Conservation (phyloP, 768 basidiomycete genomes). For the Floccularia luteovirens region DNA sequence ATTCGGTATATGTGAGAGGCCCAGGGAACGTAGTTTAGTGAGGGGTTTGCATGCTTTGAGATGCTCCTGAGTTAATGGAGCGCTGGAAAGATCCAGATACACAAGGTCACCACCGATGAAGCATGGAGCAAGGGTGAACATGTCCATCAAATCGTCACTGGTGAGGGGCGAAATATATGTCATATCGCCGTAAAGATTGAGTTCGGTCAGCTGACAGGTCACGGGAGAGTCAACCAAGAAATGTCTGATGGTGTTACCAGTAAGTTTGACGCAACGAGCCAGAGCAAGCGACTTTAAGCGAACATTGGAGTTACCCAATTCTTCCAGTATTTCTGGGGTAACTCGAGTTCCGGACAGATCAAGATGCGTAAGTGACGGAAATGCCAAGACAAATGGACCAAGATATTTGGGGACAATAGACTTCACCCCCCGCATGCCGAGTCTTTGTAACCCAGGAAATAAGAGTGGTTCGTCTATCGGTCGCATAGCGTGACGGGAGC, state of each 20-base stretch:
- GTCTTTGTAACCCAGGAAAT: slow-evolving; percentile 67
- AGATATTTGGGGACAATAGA: slow-evolving; percentile 66
- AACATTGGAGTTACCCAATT: slow-evolving; percentile 60
- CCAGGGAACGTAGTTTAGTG: slow-evolving; percentile 76
- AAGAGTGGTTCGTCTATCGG: slow-evolving; percentile 42
- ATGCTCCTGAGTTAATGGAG: slow-evolving; percentile 53
- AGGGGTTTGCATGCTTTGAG: slow-evolving; percentile 53
- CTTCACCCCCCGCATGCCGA: slow-evolving; percentile 78
- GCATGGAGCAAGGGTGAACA: slow-evolving; percentile 72
- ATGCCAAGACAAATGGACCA: slow-evolving; percentile 68
- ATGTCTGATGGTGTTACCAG: slow-evolving; percentile 66
- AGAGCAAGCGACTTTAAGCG: slow-evolving; percentile 75
- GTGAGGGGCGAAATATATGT: slow-evolving; percentile 74
- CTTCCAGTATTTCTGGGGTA: slow-evolving; percentile 64
- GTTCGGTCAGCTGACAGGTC: slow-evolving; percentile 55
- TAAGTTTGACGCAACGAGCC: slow-evolving; percentile 79
- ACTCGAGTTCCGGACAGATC: slow-evolving; percentile 88
- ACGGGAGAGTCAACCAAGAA: slow-evolving; percentile 68
- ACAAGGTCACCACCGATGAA: slow-evolving; percentile 67
- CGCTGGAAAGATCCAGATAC: slow-evolving; percentile 87
- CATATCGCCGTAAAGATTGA: slow-evolving; percentile 85
- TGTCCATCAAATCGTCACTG: slow-evolving; percentile 53
- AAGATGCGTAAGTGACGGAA: slow-evolving; percentile 82
- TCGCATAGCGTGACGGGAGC: slow-evolving; percentile 22
- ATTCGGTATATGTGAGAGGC: slow-evolving; percentile 77